phyloP scores from a whole-genome alignment of 257 asterid species.

The Henckelia pumila region DNA sequence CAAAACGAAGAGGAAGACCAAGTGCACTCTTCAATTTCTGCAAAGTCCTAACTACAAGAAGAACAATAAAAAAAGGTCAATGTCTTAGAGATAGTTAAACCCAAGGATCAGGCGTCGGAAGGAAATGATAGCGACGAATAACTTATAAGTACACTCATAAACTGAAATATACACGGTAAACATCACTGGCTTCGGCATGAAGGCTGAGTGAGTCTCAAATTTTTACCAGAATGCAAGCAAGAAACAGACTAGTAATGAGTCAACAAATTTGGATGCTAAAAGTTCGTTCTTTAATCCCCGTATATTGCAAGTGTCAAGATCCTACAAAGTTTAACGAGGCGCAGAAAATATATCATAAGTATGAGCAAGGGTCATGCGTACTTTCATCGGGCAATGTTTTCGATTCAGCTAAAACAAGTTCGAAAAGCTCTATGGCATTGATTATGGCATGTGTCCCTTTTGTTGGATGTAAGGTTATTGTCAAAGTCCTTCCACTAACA shows the following conservation, averaged over 20 bases:
- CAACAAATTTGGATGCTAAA: too few species aligned
- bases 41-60: conserved; percentile 65
- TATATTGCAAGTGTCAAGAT: not conserved
- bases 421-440: conserved; percentile 67
- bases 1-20: conserved; percentile 94
- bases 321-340: conserved; percentile 9
- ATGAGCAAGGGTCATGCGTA: too few species aligned
- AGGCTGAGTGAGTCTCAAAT: not conserved
- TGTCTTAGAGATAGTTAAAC: conserved; percentile 4
- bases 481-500: conserved; percentile 85
- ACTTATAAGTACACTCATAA: conserved; percentile 1
- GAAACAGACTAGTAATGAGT: not conserved
- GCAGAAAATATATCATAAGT: conserved; percentile 20
- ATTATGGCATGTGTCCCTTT: conserved; percentile 66
- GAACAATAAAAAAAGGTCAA: conserved; percentile 13
- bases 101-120: not conserved
- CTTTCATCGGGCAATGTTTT: conserved; percentile 84
- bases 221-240: too few species aligned
- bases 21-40: conserved; percentile 69
- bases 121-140: not conserved
- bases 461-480: conserved; percentile 62
- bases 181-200: conserved; percentile 7
- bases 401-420: conserved; percentile 74
- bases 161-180: conserved; percentile 11
- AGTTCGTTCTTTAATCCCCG: too few species aligned